Percentiles rank a stretch among this genome's conserved stretches.
phyloP scores from a whole-genome alignment of 176 grass and related monocot genomes.

The Tillandsia leiboldiana region DNA sequence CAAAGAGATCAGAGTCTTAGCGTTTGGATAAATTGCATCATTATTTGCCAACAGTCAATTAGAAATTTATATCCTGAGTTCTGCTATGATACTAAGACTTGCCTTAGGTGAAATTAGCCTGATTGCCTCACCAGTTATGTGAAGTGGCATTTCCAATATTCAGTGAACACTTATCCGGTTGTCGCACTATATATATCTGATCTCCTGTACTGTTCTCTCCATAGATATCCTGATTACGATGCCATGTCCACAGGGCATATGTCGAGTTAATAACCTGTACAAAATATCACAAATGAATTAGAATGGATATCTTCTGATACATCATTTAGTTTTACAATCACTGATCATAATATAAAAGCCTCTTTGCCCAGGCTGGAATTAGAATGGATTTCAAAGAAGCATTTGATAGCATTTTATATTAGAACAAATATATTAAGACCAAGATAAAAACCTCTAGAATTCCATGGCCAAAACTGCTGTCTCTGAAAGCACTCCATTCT shows the following conservation, averaged over 20 bases:
- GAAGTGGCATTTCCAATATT: slow-evolving; percentile 7
- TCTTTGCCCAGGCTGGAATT: too few species aligned
- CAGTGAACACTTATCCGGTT: slow-evolving; percentile 51
- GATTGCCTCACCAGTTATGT: slow-evolving; percentile 15
- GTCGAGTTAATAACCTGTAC: slow-evolving; percentile 77
- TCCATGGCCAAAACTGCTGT: slow-evolving; percentile 93
- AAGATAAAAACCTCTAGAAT: slow-evolving; percentile 57
- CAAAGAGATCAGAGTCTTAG: too few species aligned
- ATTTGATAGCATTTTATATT: too few species aligned
- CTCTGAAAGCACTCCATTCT: slow-evolving; percentile 80
- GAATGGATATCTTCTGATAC: neutral
- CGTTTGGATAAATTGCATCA: neutral
- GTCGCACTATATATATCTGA: slow-evolving; percentile 82
- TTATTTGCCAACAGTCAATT: neutral
- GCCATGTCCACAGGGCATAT: slow-evolving; percentile 93
- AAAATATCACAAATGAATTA: slow-evolving; percentile 2
- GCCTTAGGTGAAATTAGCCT: neutral
- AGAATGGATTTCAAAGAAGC: too few species aligned
- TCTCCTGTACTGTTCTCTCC: slow-evolving; percentile 47
- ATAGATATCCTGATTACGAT: slow-evolving; percentile 79
- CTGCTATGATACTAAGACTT: neutral
- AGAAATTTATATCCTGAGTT: neutral
- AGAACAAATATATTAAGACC: neutral
- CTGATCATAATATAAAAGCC: neutral
- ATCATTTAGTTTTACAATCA: neutral